Conservation (phyloP, 257 asterid genomes). For the Solanum bukasovii region DNA sequence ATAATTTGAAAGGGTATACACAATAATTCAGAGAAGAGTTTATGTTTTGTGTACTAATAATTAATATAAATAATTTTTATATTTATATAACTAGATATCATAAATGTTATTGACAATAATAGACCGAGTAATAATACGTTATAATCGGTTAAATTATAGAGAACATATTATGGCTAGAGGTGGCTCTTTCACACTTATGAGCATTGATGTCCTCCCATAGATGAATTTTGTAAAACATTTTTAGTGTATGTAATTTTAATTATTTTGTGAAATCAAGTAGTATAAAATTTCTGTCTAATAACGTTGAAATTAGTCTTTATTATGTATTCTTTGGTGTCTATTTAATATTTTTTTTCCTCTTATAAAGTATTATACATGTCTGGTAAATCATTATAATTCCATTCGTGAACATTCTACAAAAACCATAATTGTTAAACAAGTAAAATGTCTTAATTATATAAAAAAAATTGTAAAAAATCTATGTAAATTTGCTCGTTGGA, state of each 20-base stretch:
- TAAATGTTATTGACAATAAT: not conserved
- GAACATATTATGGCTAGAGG: not conserved
- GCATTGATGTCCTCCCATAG: too few species aligned
- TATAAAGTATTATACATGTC: too few species aligned
- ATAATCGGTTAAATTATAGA: not conserved
- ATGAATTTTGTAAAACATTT: not conserved
- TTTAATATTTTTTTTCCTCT: not conserved
- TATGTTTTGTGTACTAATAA: not conserved
- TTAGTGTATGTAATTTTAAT: not conserved
- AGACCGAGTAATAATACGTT: not conserved
- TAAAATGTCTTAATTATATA: not conserved
- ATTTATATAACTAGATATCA: not conserved
- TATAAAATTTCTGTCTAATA: not conserved
- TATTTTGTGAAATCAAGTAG: not conserved
- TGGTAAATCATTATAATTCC: not conserved
- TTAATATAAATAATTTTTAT: not conserved
- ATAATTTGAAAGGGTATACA: not conserved
- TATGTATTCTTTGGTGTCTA: not conserved
- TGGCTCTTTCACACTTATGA: too few species aligned
- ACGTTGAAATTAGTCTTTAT: not conserved
- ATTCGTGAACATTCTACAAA: not conserved
- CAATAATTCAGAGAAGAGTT: not conserved
- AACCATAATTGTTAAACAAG: not conserved
- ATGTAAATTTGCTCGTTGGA: not conserved
- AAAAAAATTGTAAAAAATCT: too few species aligned